Base-by-base conservation (phyloP, 345 rosid species). In the Gynandropsis gynandra region DNA sequence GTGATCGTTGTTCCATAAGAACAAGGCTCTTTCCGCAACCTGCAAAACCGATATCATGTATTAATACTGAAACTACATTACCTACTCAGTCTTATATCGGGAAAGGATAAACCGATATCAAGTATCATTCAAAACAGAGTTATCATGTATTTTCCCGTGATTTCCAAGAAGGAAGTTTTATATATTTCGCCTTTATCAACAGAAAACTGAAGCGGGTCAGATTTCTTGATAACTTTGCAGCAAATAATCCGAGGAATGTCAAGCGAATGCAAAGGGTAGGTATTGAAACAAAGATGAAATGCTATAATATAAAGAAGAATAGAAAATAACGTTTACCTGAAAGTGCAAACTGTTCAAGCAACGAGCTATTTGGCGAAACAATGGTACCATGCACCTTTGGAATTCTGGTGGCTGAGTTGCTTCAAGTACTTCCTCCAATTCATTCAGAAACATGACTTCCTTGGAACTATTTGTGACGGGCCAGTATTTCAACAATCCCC, bases 391-490 rank as follows among this genome's bases (percentile, higher is more conserved):
- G 58, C 95, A 85, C 43, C 82, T 68, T 63, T 83, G 89, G 48
- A 89, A 89, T 42, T 89, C 97, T 1, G 83, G 60, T 46, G 80
- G 77, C 54, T 81, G 93, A 44, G 95, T 85, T 6, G 81, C 89
- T 72, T 89, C 95, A 29, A 89, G 59, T 47, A 85, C 75, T 63
- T 89, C 97, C 72, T 89, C 97, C 68, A 89, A 63, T 70, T 85
- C 97, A 47, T 77, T 79, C 5, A 89, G 69, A 67, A 85, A 89
- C 89, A 89, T 78, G 59, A 85, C 89, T 72, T 85, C 97, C 80
- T 89, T 89, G n/a, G 95, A 79, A 64, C 95, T 85, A 64, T 83
- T 89, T 34, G 92, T 81, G 55, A 85, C 51, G 3, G 97, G 97
- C 97, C 95, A 89, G 59, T 81, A 89, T 67, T 85, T 89, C 29